Evolutionary conservation across 441 rosid species (phyloP).

Genomic region (Pelargonium australe): DNA sequence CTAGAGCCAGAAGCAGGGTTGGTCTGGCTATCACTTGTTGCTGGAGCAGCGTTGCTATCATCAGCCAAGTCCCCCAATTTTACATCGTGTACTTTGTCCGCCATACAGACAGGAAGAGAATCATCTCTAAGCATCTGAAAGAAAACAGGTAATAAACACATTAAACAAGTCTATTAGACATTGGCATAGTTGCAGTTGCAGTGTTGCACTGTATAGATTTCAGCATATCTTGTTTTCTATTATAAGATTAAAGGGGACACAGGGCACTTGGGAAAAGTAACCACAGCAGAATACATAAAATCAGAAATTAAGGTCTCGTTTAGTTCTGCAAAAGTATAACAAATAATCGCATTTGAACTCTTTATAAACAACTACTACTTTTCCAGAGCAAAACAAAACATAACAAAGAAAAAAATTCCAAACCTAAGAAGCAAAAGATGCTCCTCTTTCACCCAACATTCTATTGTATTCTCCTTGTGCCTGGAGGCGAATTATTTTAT

Average conservation of each 20-base stretch:
- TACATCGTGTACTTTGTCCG: constrained; percentile 96
- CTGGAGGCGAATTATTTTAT: not conserved
- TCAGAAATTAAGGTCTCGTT: too few relatives aligned
- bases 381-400: not conserved
- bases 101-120: constrained; percentile 80
- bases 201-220: not conserved
- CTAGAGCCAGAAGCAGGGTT: constrained; percentile 79
- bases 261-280: not conserved
- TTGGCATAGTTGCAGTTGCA: not conserved
- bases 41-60: constrained; percentile 43
- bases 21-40: constrained; percentile 50
- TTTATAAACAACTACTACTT: not conserved
- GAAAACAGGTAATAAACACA: constrained; percentile 12
- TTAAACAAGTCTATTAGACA: not conserved
- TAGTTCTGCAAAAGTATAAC: too few relatives aligned
- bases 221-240: not conserved
- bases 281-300: not conserved
- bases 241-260: not conserved
- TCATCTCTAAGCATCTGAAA: constrained; percentile 84
- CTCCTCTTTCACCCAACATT: not conserved
- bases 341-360: not conserved
- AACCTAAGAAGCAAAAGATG: not conserved
- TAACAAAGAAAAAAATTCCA: not conserved
- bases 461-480: not conserved
- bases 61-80: constrained; percentile 82